Conservation (phyloP, 2,329 filamentous ascomycete genomes). For the Trichoderma guizhouense region DNA sequence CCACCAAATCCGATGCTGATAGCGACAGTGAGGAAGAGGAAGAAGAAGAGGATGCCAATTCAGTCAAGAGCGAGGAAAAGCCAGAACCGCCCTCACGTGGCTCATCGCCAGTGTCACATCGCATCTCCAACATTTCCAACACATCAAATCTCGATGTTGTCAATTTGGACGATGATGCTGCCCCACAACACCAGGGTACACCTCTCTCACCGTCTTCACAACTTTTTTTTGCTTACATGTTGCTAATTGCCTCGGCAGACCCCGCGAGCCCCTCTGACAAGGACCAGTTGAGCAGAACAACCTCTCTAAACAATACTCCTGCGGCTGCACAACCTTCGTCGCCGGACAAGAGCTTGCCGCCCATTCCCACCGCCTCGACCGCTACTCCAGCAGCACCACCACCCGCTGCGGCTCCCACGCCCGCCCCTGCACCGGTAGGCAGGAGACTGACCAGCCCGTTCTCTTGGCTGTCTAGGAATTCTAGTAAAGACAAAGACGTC, state of each 20-base stretch:
- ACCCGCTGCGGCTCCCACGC: conserved; percentile 26
- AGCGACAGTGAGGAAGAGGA: conserved; percentile 18
- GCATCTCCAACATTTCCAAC: conserved; percentile 47
- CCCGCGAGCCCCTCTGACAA: conserved; percentile 34
- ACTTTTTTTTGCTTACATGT: not conserved
- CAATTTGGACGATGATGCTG: conserved; percentile 60
- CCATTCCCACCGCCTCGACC: conserved; percentile 32
- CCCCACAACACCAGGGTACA: conserved; percentile 35
- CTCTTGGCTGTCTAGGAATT: conserved; percentile 73
- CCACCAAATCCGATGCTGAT: conserved; percentile 21
- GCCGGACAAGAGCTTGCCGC: conserved; percentile 44
- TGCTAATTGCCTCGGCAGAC: conserved; percentile 25
- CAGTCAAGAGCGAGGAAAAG: conserved; percentile 23
- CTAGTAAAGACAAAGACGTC: conserved; percentile 52
- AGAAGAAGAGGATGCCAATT: conserved; percentile 9
- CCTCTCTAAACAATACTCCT: conserved; percentile 69
- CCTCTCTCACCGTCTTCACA: conserved; percentile 5
- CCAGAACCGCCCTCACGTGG: conserved; percentile 28
- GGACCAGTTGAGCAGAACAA: conserved; percentile 49
- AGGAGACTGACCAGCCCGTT: conserved; percentile 87
- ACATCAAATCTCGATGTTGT: conserved; percentile 57
- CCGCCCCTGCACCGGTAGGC: conserved; percentile 35
- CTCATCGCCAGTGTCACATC: conserved; percentile 41
- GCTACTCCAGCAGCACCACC: conserved; percentile 29
- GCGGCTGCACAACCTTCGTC: conserved; percentile 66